Base-by-base conservation (phyloP, 768 basidiomycete species). In the Sistotremastrum niveocremeum region DNA sequence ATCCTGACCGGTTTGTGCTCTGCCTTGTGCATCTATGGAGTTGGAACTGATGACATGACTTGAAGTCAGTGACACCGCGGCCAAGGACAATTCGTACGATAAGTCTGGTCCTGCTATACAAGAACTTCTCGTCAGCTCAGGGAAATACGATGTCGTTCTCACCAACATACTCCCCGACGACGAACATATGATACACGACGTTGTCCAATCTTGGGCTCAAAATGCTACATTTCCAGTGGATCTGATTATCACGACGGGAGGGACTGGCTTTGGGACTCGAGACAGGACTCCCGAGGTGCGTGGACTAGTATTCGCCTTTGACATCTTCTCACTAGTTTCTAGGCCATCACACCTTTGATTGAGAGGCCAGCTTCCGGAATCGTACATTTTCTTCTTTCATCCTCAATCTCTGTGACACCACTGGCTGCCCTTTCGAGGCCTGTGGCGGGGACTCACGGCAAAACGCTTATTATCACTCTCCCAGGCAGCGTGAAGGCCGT, bases 401-500 rank as follows among this genome's bases (percentile, higher is more conserved):
- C 73, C 6, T 89, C 87, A 0, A 60, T 93, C 32, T 66, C 73
- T 47, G 71, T 82, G 46, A 93, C 89, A 0, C 81, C 82, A 2
- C 65, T 88, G 33, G 89, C 85, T 3, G 83, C 85, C 0, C 71
- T 94, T 10, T 82, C 87, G 3, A 76, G 89, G 5, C 89, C 88
- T 1, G 69, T 90, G 10, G 86, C 84, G 3, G 89, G 89, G 3
- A 82, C 77, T 6, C 62, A 79, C 49, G 68, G 65, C 29, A 69
- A 69, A 44, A 81, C 78, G 0, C 69, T 94, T 20, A 65, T 94
- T 29, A 69, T 84, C 12, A 88, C 85, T 0, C 76, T 93, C 7
- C 90, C 89, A 0, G 89, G 89, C 3, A 87, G 84, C 54, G 73
- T 81, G 36, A 89, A 85, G 56, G 89, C 85, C 2, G 88, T 89